Evolutionary conservation across 371 early-diverging fungal species (phyloP).

Genomic region (Actinomucor elegans): DNA sequence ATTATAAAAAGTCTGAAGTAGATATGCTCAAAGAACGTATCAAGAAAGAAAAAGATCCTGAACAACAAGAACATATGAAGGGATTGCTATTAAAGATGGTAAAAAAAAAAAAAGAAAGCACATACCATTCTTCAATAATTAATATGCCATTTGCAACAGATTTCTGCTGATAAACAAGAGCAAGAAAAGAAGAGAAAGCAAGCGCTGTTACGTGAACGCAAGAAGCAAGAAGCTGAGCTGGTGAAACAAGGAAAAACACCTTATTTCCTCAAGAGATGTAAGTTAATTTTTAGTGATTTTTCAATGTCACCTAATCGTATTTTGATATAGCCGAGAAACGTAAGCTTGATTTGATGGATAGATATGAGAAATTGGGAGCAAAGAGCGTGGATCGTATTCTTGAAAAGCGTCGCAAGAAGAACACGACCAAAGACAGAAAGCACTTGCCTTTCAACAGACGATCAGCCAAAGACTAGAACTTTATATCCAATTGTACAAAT

Average conservation of each 20-base stretch:
- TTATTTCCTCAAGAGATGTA: slow-evolving; percentile 86
- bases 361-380: slow-evolving; percentile 66
- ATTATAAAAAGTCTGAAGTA: slow-evolving; percentile 74
- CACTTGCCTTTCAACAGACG: slow-evolving; percentile 49
- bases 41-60: slow-evolving; percentile 62
- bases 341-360: slow-evolving; percentile 76
- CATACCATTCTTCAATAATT: not conserved
- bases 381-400: slow-evolving; percentile 77
- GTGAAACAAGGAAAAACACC: slow-evolving; percentile 87
- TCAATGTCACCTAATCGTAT: not conserved
- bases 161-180: slow-evolving; percentile 34
- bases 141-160: too few relatives aligned
- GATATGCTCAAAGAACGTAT: slow-evolving; percentile 61
- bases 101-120: slow-evolving; percentile 52
- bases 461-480: slow-evolving; percentile 21
- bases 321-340: slow-evolving; percentile 68
- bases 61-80: slow-evolving; percentile 50
- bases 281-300: slow-evolving; percentile 11
- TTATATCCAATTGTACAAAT: slow-evolving; percentile 4
- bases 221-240: slow-evolving; percentile 76
- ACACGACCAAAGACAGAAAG: slow-evolving; percentile 75
- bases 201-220: slow-evolving; percentile 69
- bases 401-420: slow-evolving; percentile 88
- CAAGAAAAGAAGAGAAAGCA: slow-evolving; percentile 64
- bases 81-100: slow-evolving; percentile 57